A percentile compares a stretch with the other conserved stretches of the same genome.
phyloP scores from a whole-genome alignment of 2,329 filamentous ascomycete genomes.

The Sclerotinia sclerotiorum region DNA sequence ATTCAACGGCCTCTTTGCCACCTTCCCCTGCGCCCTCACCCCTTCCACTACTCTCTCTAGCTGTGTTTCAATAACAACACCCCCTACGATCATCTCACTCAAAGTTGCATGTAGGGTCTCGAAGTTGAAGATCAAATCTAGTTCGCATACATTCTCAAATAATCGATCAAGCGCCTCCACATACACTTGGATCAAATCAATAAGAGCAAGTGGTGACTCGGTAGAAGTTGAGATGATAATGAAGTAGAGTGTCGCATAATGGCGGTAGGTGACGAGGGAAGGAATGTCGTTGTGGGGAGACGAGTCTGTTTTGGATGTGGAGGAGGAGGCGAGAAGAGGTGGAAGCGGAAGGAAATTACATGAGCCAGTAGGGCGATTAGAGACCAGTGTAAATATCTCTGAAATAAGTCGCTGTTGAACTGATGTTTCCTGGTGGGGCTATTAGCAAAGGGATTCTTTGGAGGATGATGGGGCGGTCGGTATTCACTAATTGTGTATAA shows the following conservation, averaged over 20 bases:
- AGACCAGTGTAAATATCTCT: conserved; percentile 95
- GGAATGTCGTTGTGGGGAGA: conserved; percentile 80
- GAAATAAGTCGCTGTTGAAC: conserved; percentile 96
- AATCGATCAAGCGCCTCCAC: conserved; percentile 92
- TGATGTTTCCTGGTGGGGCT: conserved; percentile 73
- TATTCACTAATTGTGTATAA: conserved; percentile 85
- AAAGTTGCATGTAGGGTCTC: conserved; percentile 91
- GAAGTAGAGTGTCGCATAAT: conserved; percentile 98
- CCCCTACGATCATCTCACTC: conserved; percentile 92
- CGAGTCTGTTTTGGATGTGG: conserved; percentile 67
- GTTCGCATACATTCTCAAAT: conserved; percentile 97
- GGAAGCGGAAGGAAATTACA: conserved; percentile 94
- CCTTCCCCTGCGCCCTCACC: conserved; percentile 73
- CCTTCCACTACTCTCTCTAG: conserved; percentile 85
- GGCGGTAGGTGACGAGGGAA: conserved; percentile 93
- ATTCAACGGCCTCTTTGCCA: conserved; percentile 77
- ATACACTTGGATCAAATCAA: conserved; percentile 97
- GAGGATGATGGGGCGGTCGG: conserved; percentile 3
- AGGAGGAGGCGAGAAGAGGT: conserved; percentile 61
- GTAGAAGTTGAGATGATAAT: conserved; percentile 97
- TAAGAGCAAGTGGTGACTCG: conserved; percentile 89
- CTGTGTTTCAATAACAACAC: conserved; percentile 90
- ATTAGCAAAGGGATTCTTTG: conserved; percentile 23
- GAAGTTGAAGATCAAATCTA: conserved; percentile 97
- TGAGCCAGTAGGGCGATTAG: conserved; percentile 83